Evolutionary conservation across 2,329 filamentous ascomycete genomes (phyloP), one percentile per base, ranked within the genome.

Genomic region (Thielaviopsis euricoi): DNA sequence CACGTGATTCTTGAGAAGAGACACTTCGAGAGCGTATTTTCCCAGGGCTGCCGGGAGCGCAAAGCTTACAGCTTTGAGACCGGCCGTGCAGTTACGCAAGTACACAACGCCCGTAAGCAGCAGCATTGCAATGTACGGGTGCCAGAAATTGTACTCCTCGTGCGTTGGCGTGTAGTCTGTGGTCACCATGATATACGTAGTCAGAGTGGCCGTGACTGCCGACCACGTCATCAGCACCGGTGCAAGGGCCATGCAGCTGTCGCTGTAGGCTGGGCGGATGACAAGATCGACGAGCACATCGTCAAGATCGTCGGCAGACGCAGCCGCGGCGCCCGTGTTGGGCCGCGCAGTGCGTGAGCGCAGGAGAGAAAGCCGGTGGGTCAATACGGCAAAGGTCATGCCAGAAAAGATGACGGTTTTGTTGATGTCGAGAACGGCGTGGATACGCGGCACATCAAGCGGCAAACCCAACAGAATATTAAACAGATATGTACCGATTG

Each of bases 1-100:
- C 56, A 82, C 71, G 65, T 85, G 82, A 64, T 76, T 76, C 62
- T 83, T 79, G 43, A 85, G 68, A 6, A 81, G 71, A 62, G 79
- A 82, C 0, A 78, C 76, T 66, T 84, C 81, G 1, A 82, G 72
- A 0, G 79, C 79, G 59, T 74, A 76, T 6, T 71, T 70, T 1
- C 82, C 81, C 2, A 85, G 66, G 15, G 64, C 62, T 1, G 64
- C 52, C 6, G 58, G 55, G 1, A 54, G 52, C 1, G 61, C 61
- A 5, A 64, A 58, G 49, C 53, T 49, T 12, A 51, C 17, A 6
- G 46, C 33, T 12, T 51, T 46, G 6, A 55, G 48, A 21, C 29
- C 19, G 19, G 57, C 26, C 0, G 63, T 53, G 4, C 69, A 68
- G 62, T 81, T 83, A 33, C 81, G 74, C 2, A 83, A 65, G 4